Base-by-base conservation (phyloP, 148 eudicot genomes). In the Spergularia marina region DNA sequence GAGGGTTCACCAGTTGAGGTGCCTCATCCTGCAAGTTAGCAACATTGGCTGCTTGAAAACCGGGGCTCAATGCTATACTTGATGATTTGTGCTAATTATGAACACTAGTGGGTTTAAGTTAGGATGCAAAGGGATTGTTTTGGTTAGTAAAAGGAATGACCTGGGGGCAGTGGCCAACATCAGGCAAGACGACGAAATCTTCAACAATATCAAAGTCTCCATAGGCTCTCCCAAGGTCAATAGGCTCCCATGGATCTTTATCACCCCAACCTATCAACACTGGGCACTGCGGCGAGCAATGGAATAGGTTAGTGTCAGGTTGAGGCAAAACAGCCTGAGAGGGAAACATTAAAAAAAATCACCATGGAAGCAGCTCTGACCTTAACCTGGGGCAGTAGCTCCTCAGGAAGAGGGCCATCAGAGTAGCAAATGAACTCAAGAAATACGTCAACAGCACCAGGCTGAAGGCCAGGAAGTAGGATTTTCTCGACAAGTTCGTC, bases 161-260 rank as follows among this genome's bases (percentile, higher is more conserved):
- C 94, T 94, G 98, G 72, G 98, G 98, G 79, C 98, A 95, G 83
- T 95, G 98, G 59, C 98, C 98, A 78, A 95, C 97, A 61, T 86
- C 77, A 64, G 97, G 92, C 83, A 95, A 84, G 80, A 84, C 96
- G 51, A 95, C 80, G 39, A 95, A 95, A 65, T 95, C 94, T 85
- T 95, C 92, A 36, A 95, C 97, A 25, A 87, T 40, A 51, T 90
- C 84, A 68, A 92, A 95, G 6, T 86, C 66, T 12, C 81, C 87
- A 69, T 87, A 95, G 75, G 92, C 91, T 88, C 88, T 83, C 78
- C 98, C 98, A 15, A 89, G 91, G 63, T 88, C 92, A 70, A 95
- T 84, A 75, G 98, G 98, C 77, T 95, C 98, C 98, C 98, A 92
- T 44, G 98, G 98, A 95, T 95, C 97, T 83, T 88, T 95, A 73